Base-by-base conservation (phyloP, 192 early-diverging fungal genomes). In the Backusella morwellensis region DNA sequence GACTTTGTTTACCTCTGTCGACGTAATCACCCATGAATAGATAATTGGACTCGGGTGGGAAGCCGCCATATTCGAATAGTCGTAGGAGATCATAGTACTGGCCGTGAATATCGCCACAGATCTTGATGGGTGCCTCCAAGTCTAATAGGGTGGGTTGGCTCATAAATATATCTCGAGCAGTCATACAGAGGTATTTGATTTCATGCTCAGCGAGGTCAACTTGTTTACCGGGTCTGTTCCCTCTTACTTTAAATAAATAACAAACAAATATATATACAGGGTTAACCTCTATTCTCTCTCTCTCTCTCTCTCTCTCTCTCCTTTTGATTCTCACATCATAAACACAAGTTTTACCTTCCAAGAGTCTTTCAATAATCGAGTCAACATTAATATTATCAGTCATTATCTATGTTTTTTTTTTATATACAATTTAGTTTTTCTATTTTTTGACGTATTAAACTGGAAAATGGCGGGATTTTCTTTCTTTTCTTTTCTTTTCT, bases 1-100 rank as follows among this genome's bases (percentile, higher is more conserved):
- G 38, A 40, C 38, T 40, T 40, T 40, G 38, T 40, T 40, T 40
- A 40, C 38, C 38, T 40, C 38, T 40, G 38, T 99, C 97, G 68
- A 99, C 97, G 83, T 99, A 99, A 82, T 99, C 97, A 50, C 97
- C 97, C 80, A 98, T 84, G 83, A 98, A 98, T 66, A 98, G 89
- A 77, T 97, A 98, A 87, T 97, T 98, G 47, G 96, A 92, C 80
- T 97, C 94, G 0, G 96, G 96, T n/a, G 97, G 97, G 86, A 96
- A 96, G 41, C 96, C 97, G 73, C 96, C 96, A 84, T 97, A 95
- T 77, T 98, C 96, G 77, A 98, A 98, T 66, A 97, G 86, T 50
- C 97, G 91, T 72, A 98, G 85, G 23, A 98, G 90, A 82, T 98
- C 97, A 77, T 97, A 97, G 87, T 98, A 98, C 86, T 98, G 97